Evolutionary conservation across 1,284 basidiomycete genomes (phyloP).

Genomic region (Cryptococcus sp.): DNA sequence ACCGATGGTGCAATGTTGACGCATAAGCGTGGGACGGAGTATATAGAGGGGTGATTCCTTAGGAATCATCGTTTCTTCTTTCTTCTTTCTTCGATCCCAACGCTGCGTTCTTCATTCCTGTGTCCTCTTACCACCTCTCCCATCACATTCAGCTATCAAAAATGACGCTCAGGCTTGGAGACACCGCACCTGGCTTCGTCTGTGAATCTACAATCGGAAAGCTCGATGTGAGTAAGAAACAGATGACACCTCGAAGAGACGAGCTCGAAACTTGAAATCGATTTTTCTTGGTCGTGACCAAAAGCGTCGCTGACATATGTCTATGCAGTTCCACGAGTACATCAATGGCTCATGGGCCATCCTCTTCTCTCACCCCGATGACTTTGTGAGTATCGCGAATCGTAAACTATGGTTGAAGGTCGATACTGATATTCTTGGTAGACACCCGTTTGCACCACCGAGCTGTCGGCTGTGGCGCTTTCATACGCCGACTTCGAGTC

Average conservation of each 20-base stretch:
- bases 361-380: constrained; percentile 90
- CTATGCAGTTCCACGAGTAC: constrained; percentile 82
- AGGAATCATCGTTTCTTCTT: background rate
- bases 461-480: constrained; percentile 92
- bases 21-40: no score
- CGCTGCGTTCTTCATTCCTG: background rate
- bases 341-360: constrained; percentile 85
- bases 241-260: no score
- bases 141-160: constrained; percentile 17
- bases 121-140: background rate
- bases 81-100: background rate
- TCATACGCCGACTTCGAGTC: constrained; percentile 79
- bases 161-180: constrained; percentile 49
- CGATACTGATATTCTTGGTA: constrained; percentile 6
- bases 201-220: constrained; percentile 69
- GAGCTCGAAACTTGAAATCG: no score
- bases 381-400: constrained; percentile 42
- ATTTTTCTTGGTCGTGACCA: background rate
- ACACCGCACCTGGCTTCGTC: constrained; percentile 49
- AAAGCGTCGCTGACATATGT: constrained; percentile 13
- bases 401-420: background rate
- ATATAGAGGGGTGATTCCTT: no score
- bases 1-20: no score
- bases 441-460: constrained; percentile 80
- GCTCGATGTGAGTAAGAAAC: constrained; percentile 20